A percentile compares a stretch with the other conserved stretches of the same genome.
Conservation (phyloP, 2,329 filamentous ascomycete species). For the Thielaviopsis punctulata region DNA sequence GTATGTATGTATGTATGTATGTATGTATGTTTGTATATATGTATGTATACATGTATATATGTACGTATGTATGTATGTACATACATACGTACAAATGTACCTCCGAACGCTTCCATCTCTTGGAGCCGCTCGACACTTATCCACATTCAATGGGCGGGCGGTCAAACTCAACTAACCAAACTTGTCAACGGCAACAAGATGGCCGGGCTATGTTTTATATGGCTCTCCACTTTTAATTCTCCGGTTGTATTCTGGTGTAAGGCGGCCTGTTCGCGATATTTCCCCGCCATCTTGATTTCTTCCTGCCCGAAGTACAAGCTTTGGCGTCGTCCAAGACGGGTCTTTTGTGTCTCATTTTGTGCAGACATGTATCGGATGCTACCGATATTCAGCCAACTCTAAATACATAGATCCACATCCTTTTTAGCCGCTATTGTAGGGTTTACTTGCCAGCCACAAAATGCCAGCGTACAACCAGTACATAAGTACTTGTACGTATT, state of each 20-base stretch:
- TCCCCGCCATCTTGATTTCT: not conserved
- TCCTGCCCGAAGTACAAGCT: not conserved
- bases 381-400: not conserved
- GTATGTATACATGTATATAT: too few species aligned
- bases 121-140: too few species aligned
- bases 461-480: not conserved
- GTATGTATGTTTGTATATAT: too few species aligned
- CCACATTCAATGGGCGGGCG: too few species aligned
- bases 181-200: too few species aligned
- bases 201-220: not conserved
- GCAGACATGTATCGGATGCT: not conserved
- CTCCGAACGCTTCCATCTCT: too few species aligned
- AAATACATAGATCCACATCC: too few species aligned
- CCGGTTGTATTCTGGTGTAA: not conserved
- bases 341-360: not conserved
- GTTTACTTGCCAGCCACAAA: not conserved
- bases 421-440: too few species aligned
- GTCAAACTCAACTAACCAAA: too few species aligned
- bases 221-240: not conserved
- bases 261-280: not conserved
- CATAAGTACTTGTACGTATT: not conserved
- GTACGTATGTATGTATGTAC: too few species aligned
- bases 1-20: too few species aligned
- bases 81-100: too few species aligned
- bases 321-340: not conserved